Evolutionary conservation across 495 filamentous ascomycete species (phyloP).

Genomic region (Lindgomyces ingoldianus): DNA sequence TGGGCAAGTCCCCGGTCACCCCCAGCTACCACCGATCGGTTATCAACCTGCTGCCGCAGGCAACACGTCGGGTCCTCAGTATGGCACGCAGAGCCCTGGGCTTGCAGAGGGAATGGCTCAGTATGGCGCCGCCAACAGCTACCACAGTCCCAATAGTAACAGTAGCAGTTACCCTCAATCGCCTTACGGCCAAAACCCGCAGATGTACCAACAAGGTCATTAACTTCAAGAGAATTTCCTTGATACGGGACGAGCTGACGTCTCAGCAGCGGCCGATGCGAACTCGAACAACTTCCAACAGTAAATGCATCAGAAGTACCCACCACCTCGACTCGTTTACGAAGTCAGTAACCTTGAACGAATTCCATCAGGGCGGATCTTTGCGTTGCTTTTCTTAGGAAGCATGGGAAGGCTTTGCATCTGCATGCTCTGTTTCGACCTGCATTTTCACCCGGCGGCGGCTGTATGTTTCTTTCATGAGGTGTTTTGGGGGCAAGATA

Average conservation of each 20-base stretch:
- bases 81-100: conserved; percentile 61
- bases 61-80: conserved; percentile 54
- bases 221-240: conserved; percentile 40
- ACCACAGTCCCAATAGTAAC: conserved; percentile 58
- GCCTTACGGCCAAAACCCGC: conserved; percentile 68
- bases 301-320: conserved; percentile 22
- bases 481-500: conserved; percentile 26
- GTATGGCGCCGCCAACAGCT: conserved; percentile 53
- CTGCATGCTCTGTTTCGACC: conserved; percentile 20
- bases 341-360: conserved; percentile 15
- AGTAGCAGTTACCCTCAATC: conserved; percentile 64
- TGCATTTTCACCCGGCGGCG: conserved; percentile 37
- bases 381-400: conserved; percentile 5
- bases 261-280: conserved; percentile 31
- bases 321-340: conserved; percentile 1
- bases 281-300: conserved; percentile 28
- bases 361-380: conserved; percentile 26
- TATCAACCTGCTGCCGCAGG: conserved; percentile 62
- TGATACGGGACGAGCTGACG: conserved; percentile 22
- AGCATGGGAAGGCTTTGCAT: conserved; percentile 24
- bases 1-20: conserved; percentile 45
- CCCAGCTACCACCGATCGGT: conserved; percentile 84
- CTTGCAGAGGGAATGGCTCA: conserved; percentile 60
- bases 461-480: conserved; percentile 31
- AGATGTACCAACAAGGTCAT: conserved; percentile 77